Percentiles rank a stretch among this genome's conserved stretches.
Evolutionary conservation across 1,284 basidiomycete species (phyloP).

Genomic region (Austroboletus novae-zelandiae): DNA sequence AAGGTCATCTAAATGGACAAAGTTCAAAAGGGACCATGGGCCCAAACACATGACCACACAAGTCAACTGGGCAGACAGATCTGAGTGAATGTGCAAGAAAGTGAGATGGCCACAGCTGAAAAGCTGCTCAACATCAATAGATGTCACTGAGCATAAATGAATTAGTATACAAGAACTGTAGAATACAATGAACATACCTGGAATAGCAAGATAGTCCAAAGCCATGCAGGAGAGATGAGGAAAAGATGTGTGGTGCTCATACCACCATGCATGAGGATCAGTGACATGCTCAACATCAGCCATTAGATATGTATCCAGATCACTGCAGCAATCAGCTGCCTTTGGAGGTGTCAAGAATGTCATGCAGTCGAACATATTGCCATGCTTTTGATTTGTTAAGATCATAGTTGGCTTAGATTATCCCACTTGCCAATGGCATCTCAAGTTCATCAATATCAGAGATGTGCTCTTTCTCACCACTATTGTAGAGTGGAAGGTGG

Average conservation of each 20-base stretch:
- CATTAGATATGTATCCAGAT: neutral
- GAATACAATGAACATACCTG: no score
- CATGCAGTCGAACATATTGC: constrained; percentile 1
- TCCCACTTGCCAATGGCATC: neutral
- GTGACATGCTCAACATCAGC: constrained; percentile 1
- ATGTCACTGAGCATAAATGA: neutral
- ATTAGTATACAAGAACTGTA: no score
- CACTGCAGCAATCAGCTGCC: neutral
- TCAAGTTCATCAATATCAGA: neutral
- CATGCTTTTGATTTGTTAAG: neutral
- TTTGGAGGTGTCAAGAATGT: neutral
- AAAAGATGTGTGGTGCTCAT: neutral
- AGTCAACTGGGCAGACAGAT: neutral
- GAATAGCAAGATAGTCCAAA: neutral
- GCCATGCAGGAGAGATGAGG: neutral
- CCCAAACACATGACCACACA: neutral
- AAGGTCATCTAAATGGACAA: neutral
- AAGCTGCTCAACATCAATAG: neutral
- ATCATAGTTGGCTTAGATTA: no score
- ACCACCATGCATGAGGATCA: neutral
- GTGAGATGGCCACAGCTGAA: neutral
- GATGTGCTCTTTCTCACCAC: neutral
- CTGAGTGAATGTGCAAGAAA: neutral
- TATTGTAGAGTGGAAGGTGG: no score
- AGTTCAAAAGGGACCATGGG: neutral